These are phyloP conservation scores for Cercospora brassicicola DNA, from an alignment of 2,329 filamentous ascomycete genomes.

Conservation along the genomic window DNA sequence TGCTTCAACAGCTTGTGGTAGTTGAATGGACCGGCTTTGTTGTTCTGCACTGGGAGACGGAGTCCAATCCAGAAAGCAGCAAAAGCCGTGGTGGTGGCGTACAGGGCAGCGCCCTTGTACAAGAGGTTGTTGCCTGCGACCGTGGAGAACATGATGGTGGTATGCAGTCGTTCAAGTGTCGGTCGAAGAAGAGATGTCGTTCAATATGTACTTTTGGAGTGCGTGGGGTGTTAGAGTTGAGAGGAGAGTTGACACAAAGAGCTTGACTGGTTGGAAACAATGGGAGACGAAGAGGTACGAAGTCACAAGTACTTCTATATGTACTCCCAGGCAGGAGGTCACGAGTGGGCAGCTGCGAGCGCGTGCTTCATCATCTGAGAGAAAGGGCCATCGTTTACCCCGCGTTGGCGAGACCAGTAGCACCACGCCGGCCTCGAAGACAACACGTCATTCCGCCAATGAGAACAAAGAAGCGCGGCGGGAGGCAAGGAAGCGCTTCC, in stretches of 20 bases:
- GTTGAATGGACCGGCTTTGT: slow-evolving; percentile 38
- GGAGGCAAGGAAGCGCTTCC: neutral
- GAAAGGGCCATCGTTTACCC: neutral
- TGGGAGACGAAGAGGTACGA: neutral
- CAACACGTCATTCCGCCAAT: neutral
- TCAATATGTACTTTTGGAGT: neutral
- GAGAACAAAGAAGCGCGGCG: neutral
- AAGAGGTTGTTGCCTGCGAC: slow-evolving; percentile 27
- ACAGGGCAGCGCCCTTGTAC: slow-evolving; percentile 36
- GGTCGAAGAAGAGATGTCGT: slow-evolving; percentile 7
- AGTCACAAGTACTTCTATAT: neutral
- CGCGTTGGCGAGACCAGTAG: slow-evolving; percentile 2
- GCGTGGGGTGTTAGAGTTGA: slow-evolving; percentile 9
- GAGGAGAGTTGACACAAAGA: slow-evolving; percentile 4
- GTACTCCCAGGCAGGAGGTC: neutral
- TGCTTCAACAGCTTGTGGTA: slow-evolving; percentile 35
- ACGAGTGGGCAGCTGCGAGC: neutral
- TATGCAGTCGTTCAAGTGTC: neutral
- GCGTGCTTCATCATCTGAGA: neutral
- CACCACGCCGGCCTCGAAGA: neutral
- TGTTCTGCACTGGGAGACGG: slow-evolving; percentile 34
- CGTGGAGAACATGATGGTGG: slow-evolving; percentile 29
- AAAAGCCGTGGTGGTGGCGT: slow-evolving; percentile 36
- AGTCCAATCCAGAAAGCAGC: slow-evolving; percentile 35
- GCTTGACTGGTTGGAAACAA: neutral